Percentiles rank a stretch among this genome's conserved stretches.
phyloP scores from a whole-genome alignment of 306 rosid species.

The Medicago ruthenica region DNA sequence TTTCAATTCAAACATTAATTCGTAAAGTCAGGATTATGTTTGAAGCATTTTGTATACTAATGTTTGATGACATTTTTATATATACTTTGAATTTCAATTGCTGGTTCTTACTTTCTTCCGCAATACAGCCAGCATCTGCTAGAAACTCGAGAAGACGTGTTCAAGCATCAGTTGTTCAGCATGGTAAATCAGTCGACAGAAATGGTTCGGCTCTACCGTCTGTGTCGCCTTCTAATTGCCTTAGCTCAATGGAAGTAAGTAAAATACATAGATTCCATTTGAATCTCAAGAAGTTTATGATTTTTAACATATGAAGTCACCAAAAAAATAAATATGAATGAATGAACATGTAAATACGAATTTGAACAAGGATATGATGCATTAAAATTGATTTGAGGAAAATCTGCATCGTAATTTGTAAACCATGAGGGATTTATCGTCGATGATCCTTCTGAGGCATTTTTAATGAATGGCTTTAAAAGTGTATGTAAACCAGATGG shows the following conservation, averaged over 20 bases:
- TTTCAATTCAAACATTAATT: slow-evolving; percentile 3
- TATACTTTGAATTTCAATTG: not conserved
- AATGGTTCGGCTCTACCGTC: slow-evolving; percentile 43
- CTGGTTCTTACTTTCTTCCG: slow-evolving; percentile 25
- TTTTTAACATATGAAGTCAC: no score
- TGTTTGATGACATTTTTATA: slow-evolving; percentile 3
- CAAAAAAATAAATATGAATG: no score
- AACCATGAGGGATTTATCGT: slow-evolving; percentile 23
- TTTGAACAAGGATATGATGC: not conserved
- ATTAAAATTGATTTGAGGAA: slow-evolving; percentile 15
- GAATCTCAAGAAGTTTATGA: not conserved
- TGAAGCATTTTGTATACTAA: slow-evolving; percentile 7
- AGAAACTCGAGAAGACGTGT: slow-evolving; percentile 44
- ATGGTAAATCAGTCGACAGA: slow-evolving; percentile 42
- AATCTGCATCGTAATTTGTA: not conserved
- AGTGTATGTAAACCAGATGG: not conserved
- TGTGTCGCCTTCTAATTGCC: slow-evolving; percentile 48
- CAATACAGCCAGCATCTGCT: slow-evolving; percentile 53
- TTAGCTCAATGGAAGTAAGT: slow-evolving; percentile 56
- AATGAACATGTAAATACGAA: not conserved
- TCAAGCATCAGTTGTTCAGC: slow-evolving; percentile 40
- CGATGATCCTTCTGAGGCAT: not conserved
- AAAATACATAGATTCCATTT: not conserved
- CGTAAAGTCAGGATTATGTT: not conserved
- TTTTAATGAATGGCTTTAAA: slow-evolving; percentile 3